Percentiles rank a stretch among this genome's conserved stretches.
Conservation (phyloP, 805 yeast species). For the Torulaspora gathmanii region DNA sequence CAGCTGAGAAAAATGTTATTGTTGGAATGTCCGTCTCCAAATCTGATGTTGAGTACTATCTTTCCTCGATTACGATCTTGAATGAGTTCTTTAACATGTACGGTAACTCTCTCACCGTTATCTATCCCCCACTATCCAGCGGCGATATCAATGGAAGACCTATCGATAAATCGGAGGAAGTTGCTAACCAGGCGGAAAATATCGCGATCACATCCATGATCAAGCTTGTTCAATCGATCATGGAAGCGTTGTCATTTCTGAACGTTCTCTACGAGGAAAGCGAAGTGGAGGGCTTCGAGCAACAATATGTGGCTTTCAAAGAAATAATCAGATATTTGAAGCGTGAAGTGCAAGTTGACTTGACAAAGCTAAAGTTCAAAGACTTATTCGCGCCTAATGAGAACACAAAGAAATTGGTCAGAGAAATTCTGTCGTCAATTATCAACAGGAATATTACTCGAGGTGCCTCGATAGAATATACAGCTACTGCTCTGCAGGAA, state of each 20-base stretch:
- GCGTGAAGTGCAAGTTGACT: constrained; percentile 59
- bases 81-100: constrained; percentile 66
- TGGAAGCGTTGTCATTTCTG: constrained; percentile 86
- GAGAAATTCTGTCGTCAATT: constrained; percentile 82
- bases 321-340: constrained; percentile 69
- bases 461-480: constrained; percentile 90
- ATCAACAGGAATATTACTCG: constrained; percentile 82
- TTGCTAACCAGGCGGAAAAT: constrained; percentile 83
- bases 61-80: constrained; percentile 65
- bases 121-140: constrained; percentile 41
- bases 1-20: constrained; percentile 20
- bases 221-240: constrained; percentile 68
- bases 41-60: constrained; percentile 57
- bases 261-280: constrained; percentile 74
- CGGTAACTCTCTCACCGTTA: constrained; percentile 41
- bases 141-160: constrained; percentile 34
- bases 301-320: constrained; percentile 43
- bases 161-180: constrained; percentile 47
- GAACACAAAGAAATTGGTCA: constrained; percentile 52
- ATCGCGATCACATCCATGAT: constrained; percentile 77
- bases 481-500: constrained; percentile 82
- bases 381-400: constrained; percentile 72
- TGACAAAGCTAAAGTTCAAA: constrained; percentile 63
- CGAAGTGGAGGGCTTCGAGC: constrained; percentile 37
- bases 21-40: constrained; percentile 28